phyloP scores from a whole-genome alignment of 2,329 filamentous ascomycete genomes.

The Xylaria sp. region DNA sequence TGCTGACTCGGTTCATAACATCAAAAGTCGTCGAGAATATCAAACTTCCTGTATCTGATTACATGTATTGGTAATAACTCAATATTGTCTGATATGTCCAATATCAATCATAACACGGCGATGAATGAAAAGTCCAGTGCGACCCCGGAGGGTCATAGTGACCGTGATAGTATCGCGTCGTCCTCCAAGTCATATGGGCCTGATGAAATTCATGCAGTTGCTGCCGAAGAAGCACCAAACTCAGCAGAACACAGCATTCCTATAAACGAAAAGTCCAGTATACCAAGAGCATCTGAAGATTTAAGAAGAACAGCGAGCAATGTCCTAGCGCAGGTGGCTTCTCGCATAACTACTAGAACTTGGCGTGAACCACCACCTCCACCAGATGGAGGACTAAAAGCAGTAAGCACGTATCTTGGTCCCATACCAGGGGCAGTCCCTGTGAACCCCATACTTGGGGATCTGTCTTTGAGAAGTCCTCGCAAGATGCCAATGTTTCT shows the following conservation, averaged over 20 bases:
- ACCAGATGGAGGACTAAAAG: conserved; percentile 47
- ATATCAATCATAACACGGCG: conserved; percentile 35
- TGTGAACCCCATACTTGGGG: neutral
- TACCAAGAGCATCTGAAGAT: conserved; percentile 38
- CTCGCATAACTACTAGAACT: conserved; percentile 47
- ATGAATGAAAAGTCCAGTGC: conserved; percentile 40
- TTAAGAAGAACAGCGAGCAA: conserved; percentile 46
- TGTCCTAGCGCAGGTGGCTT: conserved; percentile 45
- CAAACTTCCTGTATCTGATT: conserved; percentile 20
- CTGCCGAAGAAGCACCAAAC: conserved; percentile 19
- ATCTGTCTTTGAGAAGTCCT: neutral
- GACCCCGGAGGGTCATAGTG: conserved; percentile 31
- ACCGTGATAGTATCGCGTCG: conserved; percentile 36
- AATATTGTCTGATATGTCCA: conserved; percentile 26
- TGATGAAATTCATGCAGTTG: conserved; percentile 25
- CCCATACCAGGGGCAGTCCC: neutral
- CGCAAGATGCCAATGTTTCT: neutral
- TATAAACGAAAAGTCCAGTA: conserved; percentile 22
- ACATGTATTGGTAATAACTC: conserved; percentile 26
- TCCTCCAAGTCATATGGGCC: conserved; percentile 32
- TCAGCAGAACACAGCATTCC: neutral
- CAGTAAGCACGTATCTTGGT: conserved; percentile 36
- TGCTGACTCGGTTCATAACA: conserved; percentile 14
- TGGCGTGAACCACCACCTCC: conserved; percentile 48
- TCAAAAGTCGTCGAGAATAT: conserved; percentile 17